Conservation (phyloP, 805 yeast species). For the Sugiyamaella americana region DNA sequence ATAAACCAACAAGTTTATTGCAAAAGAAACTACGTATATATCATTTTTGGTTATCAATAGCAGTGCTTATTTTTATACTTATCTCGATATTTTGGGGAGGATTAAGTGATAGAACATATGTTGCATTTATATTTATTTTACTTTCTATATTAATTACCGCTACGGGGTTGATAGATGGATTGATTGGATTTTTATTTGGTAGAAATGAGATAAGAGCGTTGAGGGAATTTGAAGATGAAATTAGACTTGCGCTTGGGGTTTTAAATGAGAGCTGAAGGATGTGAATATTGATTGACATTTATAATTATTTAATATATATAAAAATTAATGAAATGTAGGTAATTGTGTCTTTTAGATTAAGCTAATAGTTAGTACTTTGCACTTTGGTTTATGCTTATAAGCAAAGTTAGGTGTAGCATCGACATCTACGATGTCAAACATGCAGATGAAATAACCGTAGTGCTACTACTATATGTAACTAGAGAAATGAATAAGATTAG, state of each 20-base stretch:
- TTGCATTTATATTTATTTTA: conserved; percentile 59
- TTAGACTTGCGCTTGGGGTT: conserved; percentile 41
- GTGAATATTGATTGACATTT: too few species aligned
- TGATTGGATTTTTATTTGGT: conserved; percentile 75
- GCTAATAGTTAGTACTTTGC: too few species aligned
- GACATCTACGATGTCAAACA: too few species aligned
- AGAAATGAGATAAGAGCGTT: conserved; percentile 74
- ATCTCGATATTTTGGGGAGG: conserved; percentile 58
- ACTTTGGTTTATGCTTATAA: too few species aligned
- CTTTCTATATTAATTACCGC: conserved; percentile 49
- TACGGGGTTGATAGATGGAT: conserved; percentile 68
- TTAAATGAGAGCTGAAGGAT: too few species aligned
- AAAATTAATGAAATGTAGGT: too few species aligned
- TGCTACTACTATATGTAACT: too few species aligned
- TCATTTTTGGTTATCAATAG: conserved; percentile 56
- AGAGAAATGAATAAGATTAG: too few species aligned
- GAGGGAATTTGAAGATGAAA: conserved; percentile 67
- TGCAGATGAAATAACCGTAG: too few species aligned
- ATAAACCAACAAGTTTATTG: conserved; percentile 47
- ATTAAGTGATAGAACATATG: conserved; percentile 46
- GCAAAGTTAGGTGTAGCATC: too few species aligned
- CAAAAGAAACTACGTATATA: conserved; percentile 60
- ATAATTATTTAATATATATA: too few species aligned
- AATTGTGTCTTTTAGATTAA: too few species aligned
- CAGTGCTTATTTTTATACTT: conserved; percentile 46